Percentiles rank a stretch among this genome's conserved stretches.
Evolutionary conservation across 2,329 filamentous ascomycete genomes (phyloP).

Genomic region (Parasarocladium wereldwijsianum): DNA sequence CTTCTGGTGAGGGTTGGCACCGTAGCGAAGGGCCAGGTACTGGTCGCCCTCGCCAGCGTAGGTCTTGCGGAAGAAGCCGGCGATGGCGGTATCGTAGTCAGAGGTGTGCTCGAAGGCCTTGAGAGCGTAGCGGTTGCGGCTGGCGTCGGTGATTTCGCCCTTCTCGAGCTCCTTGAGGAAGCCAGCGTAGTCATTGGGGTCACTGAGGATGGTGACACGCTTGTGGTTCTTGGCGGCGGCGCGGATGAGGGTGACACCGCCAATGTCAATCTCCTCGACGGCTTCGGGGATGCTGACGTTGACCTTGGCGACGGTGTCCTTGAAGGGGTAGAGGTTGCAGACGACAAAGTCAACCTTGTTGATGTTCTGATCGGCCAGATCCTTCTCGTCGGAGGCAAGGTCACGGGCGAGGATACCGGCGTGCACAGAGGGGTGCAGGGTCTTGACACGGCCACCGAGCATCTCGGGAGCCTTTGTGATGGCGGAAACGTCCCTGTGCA

Average conservation of each 20-base stretch:
- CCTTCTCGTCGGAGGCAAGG: constrained; percentile 90
- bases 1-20: constrained; percentile 97
- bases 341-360: constrained; percentile 91
- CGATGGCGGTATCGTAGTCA: constrained; percentile 89
- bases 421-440: constrained; percentile 85
- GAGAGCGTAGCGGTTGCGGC: constrained; percentile 77
- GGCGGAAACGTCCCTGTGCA: constrained; percentile 74
- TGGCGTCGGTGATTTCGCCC: constrained; percentile 73
- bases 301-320: constrained; percentile 92
- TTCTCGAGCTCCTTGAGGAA: constrained; percentile 83
- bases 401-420: constrained; percentile 86
- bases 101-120: constrained; percentile 98
- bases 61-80: constrained; percentile 93
- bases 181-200: constrained; percentile 83
- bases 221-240: constrained; percentile 97
- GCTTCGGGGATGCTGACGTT: constrained; percentile 95
- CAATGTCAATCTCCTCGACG: constrained; percentile 98
- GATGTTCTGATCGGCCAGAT: constrained; percentile 88
- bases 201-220: constrained; percentile 88
- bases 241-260: constrained; percentile 88
- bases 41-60: constrained; percentile 39
- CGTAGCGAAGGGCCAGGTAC: constrained; percentile 78
- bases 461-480: constrained; percentile 97
- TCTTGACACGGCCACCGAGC: constrained; percentile 77
- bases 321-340: constrained; percentile 99